Percentiles rank a stretch among this genome's conserved stretches.
Evolutionary conservation across 2,329 filamentous ascomycete genomes (phyloP).

Genomic region (Alternaria novae-zelandiae): DNA sequence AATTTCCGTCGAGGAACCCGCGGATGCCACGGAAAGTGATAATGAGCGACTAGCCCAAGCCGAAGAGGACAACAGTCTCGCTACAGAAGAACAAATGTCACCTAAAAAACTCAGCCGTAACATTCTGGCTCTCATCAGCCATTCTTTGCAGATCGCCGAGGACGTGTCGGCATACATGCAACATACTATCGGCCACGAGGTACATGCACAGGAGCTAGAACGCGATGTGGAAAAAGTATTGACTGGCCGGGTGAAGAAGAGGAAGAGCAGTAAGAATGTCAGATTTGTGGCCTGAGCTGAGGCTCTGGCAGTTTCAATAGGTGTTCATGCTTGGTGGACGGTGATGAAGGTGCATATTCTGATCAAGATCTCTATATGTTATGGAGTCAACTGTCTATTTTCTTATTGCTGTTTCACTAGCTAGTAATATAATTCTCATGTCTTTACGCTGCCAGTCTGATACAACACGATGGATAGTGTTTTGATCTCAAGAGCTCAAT

Average conservation of each 20-base stretch:
- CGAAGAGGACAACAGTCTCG: not conserved
- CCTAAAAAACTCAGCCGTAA: not conserved
- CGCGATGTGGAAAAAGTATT: not conserved
- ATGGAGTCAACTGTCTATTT: not conserved
- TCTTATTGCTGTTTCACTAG: not conserved
- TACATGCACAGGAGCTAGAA: not conserved
- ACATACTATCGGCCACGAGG: not conserved
- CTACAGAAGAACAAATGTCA: not conserved
- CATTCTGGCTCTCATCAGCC: not conserved
- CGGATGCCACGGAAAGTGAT: no score
- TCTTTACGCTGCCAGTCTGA: not conserved
- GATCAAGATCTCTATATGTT: not conserved
- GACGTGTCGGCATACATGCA: not conserved
- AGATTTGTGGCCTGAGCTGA: not conserved
- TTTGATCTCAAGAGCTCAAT: not conserved
- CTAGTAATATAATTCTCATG: not conserved
- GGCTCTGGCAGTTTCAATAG: not conserved
- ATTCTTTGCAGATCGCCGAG: not conserved
- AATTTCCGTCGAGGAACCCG: not conserved
- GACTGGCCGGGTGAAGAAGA: not conserved
- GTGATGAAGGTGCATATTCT: not conserved
- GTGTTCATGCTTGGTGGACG: not conserved
- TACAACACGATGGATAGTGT: not conserved
- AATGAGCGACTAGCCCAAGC: not conserved
- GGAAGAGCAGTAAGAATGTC: not conserved